These are phyloP conservation scores for Melaleuca alternifolia DNA, from an alignment of 345 rosid species.

Conservation along the genomic window DNA sequence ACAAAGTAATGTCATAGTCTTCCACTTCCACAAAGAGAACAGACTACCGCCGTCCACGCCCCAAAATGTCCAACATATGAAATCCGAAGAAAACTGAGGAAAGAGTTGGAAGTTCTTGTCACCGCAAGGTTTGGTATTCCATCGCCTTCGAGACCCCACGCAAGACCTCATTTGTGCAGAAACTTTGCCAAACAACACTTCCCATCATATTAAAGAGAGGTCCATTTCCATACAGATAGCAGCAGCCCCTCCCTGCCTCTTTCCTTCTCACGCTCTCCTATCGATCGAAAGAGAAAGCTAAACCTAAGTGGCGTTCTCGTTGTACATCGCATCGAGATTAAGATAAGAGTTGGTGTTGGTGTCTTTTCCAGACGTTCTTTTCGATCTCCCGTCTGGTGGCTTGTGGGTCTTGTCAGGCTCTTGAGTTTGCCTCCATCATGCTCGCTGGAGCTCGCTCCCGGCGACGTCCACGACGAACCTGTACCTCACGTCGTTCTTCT, in stretches of 20 bases:
- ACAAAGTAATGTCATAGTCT: background rate
- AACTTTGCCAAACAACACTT: background rate
- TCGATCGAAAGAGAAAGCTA: background rate
- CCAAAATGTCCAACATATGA: background rate
- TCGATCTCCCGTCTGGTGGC: background rate
- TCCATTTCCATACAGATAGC: background rate
- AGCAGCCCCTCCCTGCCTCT: too few relatives aligned
- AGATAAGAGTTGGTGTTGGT: background rate
- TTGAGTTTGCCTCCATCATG: too few relatives aligned
- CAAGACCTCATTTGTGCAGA: background rate
- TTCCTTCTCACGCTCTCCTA: background rate
- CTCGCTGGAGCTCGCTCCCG: constrained; percentile 25
- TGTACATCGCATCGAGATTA: background rate
- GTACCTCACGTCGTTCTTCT: constrained; percentile 51
- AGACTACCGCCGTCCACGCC: background rate
- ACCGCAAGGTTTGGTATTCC: background rate
- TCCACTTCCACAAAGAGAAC: background rate
- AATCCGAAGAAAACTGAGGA: background rate
- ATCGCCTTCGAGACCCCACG: background rate
- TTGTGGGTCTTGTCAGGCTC: background rate
- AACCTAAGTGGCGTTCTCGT: background rate
- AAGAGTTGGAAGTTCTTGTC: background rate
- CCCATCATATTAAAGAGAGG: background rate
- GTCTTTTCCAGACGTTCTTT: background rate
- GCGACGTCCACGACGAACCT: constrained; percentile 56